Evolutionary conservation across 352 stramenopile species (phyloP).

Genomic region (Phytophthora megakarya): DNA sequence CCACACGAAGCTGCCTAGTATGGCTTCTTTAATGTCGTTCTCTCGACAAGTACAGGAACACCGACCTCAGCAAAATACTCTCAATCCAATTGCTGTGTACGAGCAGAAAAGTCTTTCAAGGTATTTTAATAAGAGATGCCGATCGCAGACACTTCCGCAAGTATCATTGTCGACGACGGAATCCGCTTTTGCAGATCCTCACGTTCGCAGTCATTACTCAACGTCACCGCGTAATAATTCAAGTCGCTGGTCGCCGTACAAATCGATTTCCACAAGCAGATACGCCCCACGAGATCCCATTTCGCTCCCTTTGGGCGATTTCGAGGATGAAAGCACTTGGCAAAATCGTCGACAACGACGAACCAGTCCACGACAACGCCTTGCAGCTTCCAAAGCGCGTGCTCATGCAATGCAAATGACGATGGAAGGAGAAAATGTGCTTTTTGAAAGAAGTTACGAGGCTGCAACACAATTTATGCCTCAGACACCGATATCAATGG

Average conservation of each 20-base stretch:
- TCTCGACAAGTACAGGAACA: background rate
- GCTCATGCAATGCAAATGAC: slow-evolving; percentile 10
- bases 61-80: background rate
- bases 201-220: slow-evolving; percentile 2
- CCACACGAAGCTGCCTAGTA: slow-evolving; percentile 17
- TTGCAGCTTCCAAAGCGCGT: slow-evolving; percentile 28
- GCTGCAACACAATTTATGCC: background rate
- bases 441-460: slow-evolving; percentile 1
- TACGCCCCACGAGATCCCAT: background rate
- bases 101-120: background rate
- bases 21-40: slow-evolving; percentile 23
- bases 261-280: slow-evolving; percentile 1
- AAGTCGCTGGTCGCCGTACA: slow-evolving; percentile 26
- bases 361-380: slow-evolving; percentile 26
- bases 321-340: slow-evolving; percentile 1
- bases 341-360: slow-evolving; percentile 16
- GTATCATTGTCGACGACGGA: background rate
- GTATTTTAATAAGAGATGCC: background rate
- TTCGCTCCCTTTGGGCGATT: slow-evolving; percentile 2
- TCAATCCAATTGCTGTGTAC: background rate
- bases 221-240: slow-evolving; percentile 4
- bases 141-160: slow-evolving; percentile 3
- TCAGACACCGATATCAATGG: background rate
- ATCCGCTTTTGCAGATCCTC: slow-evolving; percentile 12
- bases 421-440: slow-evolving; percentile 7